Evolutionary conservation across 192 early-diverging fungal species (phyloP).

Genomic region (Linnemannia hyalina): DNA sequence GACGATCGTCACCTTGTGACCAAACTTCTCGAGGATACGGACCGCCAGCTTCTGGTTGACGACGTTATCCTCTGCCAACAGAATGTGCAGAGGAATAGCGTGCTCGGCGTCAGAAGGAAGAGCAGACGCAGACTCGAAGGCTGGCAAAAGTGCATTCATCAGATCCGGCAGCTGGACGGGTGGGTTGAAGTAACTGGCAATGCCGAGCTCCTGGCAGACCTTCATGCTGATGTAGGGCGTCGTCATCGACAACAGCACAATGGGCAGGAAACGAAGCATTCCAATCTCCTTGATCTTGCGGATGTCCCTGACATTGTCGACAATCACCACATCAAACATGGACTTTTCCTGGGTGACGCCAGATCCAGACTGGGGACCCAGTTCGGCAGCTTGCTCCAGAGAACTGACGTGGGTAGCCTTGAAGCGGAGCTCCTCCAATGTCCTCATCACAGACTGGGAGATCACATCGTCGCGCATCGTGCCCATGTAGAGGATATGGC

Average conservation of each 20-base stretch:
- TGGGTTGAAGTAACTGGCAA: constrained; percentile 79
- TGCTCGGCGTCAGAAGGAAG: constrained; percentile 72
- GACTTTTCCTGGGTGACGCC: constrained; percentile 42
- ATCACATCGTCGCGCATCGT: constrained; percentile 61
- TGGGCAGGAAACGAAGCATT: constrained; percentile 79
- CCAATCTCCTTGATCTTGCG: constrained; percentile 71
- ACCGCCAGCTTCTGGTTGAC: constrained; percentile 89
- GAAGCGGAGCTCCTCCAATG: constrained; percentile 65
- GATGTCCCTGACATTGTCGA: constrained; percentile 72
- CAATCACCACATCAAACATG: constrained; percentile 75
- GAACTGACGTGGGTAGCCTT: constrained; percentile 53
- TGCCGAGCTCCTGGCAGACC: constrained; percentile 75
- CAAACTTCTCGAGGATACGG: constrained; percentile 80
- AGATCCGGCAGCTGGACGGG: constrained; percentile 72
- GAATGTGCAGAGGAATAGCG: constrained; percentile 76
- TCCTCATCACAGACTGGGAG: constrained; percentile 52
- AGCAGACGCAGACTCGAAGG: constrained; percentile 75
- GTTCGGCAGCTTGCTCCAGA: constrained; percentile 65
- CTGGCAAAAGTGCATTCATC: constrained; percentile 77
- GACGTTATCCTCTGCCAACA: constrained; percentile 89
- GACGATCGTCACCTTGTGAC: constrained; percentile 82
- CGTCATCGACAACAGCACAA: constrained; percentile 73
- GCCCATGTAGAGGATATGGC: constrained; percentile 77
- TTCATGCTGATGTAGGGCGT: constrained; percentile 74
- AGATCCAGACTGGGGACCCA: constrained; percentile 46